A percentile compares a stretch with the other conserved stretches of the same genome.
phyloP scores from a whole-genome alignment of 768 basidiomycete genomes.

The Mycena floridula region DNA sequence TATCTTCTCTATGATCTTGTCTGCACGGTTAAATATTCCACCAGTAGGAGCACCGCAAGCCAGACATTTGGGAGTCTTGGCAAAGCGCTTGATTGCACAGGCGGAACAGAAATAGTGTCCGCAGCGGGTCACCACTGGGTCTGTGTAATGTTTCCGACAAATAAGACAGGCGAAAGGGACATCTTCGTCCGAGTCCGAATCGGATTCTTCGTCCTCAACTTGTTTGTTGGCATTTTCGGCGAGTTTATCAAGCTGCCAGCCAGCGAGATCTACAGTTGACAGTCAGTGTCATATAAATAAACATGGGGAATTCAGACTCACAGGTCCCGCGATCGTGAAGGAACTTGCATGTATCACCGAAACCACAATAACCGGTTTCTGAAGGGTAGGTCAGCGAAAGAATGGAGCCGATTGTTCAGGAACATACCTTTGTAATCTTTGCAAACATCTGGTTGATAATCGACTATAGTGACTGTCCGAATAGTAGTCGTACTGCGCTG shows the following conservation, averaged over 20 bases:
- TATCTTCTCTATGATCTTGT: conserved; percentile 86
- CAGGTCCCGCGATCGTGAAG: conserved; percentile 96
- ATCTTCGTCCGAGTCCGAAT: conserved; percentile 71
- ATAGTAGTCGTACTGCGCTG: conserved; percentile 74
- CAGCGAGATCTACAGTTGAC: conserved; percentile 68
- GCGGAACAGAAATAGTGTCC: conserved; percentile 94
- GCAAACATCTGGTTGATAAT: conserved; percentile 99
- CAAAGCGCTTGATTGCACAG: conserved; percentile 93
- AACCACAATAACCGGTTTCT: conserved; percentile 99
- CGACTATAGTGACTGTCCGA: conserved; percentile 88
- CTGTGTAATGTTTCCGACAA: conserved; percentile 90
- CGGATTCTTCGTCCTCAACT: conserved; percentile 49
- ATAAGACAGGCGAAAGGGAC: conserved; percentile 98
- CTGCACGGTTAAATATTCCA: conserved; percentile 95
- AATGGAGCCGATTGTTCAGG: conserved; percentile 2
- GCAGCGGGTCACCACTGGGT: conserved; percentile 94
- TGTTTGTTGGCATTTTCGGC: conserved; percentile 70
- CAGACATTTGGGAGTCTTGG: conserved; percentile 91
- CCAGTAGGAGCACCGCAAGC: conserved; percentile 92
- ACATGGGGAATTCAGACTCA: conserved; percentile 35
- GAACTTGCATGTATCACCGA: conserved; percentile 99
- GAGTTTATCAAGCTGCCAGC: conserved; percentile 97
- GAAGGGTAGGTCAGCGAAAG: conserved; percentile 11
- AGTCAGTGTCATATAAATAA: conserved; percentile 8
- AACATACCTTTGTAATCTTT: conserved; percentile 96